phyloP scores from a whole-genome alignment of 225 moss, liverwort and hornwort species.

The Pseudoscleropodium purum region DNA sequence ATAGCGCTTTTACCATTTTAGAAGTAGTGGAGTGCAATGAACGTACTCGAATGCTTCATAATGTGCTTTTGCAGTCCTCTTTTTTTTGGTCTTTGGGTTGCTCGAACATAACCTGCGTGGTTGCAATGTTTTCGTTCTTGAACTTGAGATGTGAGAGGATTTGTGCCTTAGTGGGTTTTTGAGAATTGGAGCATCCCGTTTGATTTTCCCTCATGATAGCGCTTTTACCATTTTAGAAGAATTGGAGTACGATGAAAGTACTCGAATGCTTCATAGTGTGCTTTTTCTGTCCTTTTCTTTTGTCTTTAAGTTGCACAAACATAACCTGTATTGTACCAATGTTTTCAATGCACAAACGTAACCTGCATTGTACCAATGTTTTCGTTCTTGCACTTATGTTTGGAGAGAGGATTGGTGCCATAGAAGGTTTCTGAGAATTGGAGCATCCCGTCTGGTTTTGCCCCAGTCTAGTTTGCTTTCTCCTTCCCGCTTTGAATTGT shows the following conservation, averaged over 20 bases:
- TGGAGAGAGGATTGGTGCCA: neutral
- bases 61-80: neutral
- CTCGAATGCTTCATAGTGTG: neutral
- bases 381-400: neutral
- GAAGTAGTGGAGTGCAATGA: neutral
- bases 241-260: neutral
- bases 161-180: neutral
- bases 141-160: neutral
- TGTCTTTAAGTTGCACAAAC: neutral
- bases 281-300: neutral
- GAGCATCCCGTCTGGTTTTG: neutral
- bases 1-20: neutral
- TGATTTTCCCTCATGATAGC: neutral
- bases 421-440: neutral
- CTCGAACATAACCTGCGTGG: neutral
- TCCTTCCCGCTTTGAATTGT: neutral
- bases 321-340: neutral
- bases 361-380: neutral
- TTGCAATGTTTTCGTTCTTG: neutral
- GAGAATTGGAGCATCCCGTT: neutral
- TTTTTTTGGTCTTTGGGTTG: neutral
- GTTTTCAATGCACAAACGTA: neutral
- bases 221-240: neutral
- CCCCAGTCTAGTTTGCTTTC: neutral
- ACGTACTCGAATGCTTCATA: neutral